These are phyloP conservation scores for Alopecurus myosuroides DNA, from an alignment of 176 grass and related monocot genomes.

Conservation along the genomic window DNA sequence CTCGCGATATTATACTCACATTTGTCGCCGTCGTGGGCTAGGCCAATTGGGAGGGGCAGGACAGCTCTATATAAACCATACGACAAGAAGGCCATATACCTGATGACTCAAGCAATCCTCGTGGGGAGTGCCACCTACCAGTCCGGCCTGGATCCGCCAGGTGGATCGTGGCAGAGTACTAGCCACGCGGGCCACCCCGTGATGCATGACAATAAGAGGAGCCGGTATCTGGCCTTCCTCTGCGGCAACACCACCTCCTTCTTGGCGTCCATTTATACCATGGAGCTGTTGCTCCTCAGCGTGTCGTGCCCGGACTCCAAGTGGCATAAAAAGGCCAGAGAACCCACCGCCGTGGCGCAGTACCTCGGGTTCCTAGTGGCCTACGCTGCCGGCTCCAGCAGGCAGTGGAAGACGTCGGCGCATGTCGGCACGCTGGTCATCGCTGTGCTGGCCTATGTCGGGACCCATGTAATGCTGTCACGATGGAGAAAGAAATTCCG, in stretches of 20 bases:
- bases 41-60: no score
- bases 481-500: no score
- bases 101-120: neutral
- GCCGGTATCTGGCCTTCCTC: neutral
- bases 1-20: neutral
- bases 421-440: neutral
- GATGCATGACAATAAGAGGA: neutral
- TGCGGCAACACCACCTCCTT: no score
- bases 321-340: neutral
- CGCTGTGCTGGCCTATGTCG: no score
- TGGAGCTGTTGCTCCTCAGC: neutral
- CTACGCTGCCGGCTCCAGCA: neutral
- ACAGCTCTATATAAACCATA: no score
- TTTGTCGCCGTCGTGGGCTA: no score
- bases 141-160: neutral
- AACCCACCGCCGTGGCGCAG: neutral
- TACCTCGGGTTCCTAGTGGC: constrained; percentile 11
- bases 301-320: accelerated
- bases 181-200: neutral
- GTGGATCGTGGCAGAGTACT: neutral
- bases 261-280: neutral
- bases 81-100: neutral
- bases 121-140: constrained; percentile 14
- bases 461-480: no score
- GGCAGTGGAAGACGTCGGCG: neutral